phyloP scores from a whole-genome alignment of 2,329 filamentous ascomycete species.

The Apiospora kogelbergensis region DNA sequence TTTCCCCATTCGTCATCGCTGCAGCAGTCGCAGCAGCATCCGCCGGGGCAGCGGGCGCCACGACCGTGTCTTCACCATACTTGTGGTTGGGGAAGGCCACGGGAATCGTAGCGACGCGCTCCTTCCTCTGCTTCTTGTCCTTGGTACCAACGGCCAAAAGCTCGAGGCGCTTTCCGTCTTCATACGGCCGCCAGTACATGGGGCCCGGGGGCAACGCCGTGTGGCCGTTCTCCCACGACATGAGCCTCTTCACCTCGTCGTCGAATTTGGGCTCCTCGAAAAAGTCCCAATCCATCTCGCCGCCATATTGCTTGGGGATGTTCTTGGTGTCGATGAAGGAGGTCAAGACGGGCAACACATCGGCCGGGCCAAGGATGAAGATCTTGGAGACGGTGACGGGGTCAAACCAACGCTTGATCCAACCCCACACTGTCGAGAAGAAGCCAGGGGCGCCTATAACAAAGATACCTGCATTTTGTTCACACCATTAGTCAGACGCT shows the following conservation, averaged over 20 bases:
- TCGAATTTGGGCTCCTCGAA: slow-evolving; percentile 69
- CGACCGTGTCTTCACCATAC: slow-evolving; percentile 9
- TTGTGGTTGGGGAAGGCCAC: slow-evolving; percentile 38
- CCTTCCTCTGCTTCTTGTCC: slow-evolving; percentile 43
- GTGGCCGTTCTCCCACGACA: slow-evolving; percentile 53
- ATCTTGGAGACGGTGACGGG: slow-evolving; percentile 95
- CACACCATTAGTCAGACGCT: slow-evolving; percentile 9
- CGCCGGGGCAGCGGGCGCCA: slow-evolving; percentile 12
- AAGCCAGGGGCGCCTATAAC: slow-evolving; percentile 89
- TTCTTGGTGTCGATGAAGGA: slow-evolving; percentile 79
- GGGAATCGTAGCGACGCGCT: slow-evolving; percentile 52
- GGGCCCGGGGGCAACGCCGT: slow-evolving; percentile 57
- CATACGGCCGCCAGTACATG: slow-evolving; percentile 54
- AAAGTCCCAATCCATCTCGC: slow-evolving; percentile 79
- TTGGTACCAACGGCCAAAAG: slow-evolving; percentile 54
- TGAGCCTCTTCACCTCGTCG: slow-evolving; percentile 35
- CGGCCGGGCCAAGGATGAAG: slow-evolving; percentile 75
- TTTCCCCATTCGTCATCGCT: slow-evolving; percentile 15
- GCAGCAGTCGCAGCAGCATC: slow-evolving; percentile 13
- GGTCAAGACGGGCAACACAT: slow-evolving; percentile 75
- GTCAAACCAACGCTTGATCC: slow-evolving; percentile 95
- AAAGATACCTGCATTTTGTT: slow-evolving; percentile 41
- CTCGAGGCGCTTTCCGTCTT: slow-evolving; percentile 42
- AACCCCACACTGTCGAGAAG: slow-evolving; percentile 92
- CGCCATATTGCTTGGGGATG: slow-evolving; percentile 89